Evolutionary conservation across 108 stramenopile genomes (phyloP).

Genomic region (Schizochytrium sp.): DNA sequence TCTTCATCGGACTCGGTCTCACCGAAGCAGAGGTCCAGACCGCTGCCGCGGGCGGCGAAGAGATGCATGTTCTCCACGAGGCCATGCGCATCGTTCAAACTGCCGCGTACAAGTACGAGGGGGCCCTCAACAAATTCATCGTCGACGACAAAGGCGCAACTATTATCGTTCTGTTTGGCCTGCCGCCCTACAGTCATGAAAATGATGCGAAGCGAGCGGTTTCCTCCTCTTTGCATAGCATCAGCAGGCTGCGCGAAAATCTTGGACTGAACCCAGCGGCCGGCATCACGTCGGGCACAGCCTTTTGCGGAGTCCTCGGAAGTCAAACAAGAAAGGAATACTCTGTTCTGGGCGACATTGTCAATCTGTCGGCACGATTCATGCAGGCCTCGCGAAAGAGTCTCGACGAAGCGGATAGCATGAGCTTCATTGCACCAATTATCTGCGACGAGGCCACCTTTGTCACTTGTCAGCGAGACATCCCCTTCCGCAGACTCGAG

Average conservation of each 20-base stretch:
- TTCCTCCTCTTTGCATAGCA: conserved; percentile 34
- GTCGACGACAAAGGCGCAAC: conserved; percentile 60
- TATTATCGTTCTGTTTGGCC: conserved; percentile 53
- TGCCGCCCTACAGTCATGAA: conserved; percentile 44
- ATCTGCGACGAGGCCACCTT: background rate
- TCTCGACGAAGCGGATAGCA: background rate
- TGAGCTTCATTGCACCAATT: background rate
- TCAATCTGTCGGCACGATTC: conserved; percentile 51
- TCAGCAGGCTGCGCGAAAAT: conserved; percentile 29
- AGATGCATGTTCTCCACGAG: conserved; percentile 40
- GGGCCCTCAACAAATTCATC: conserved; percentile 53
- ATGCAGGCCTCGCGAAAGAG: conserved; percentile 34
- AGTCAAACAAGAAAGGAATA: conserved; percentile 45
- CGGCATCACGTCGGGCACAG: conserved; percentile 53
- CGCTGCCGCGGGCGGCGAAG: conserved; percentile 46
- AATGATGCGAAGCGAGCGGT: conserved; percentile 47
- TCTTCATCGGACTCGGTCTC: conserved; percentile 57
- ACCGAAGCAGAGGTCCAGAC: conserved; percentile 39
- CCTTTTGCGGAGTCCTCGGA: conserved; percentile 56
- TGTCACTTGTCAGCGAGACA: background rate
- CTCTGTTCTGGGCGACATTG: conserved; percentile 54
- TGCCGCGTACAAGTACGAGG: conserved; percentile 51
- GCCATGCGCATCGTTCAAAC: conserved; percentile 38
- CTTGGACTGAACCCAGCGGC: conserved; percentile 39
- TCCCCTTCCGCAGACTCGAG: conserved; percentile 32